Evolutionary conservation across 2,329 filamentous ascomycete genomes (phyloP), one percentile per base, ranked within the genome.

Genomic region (Penicillium sp.): DNA sequence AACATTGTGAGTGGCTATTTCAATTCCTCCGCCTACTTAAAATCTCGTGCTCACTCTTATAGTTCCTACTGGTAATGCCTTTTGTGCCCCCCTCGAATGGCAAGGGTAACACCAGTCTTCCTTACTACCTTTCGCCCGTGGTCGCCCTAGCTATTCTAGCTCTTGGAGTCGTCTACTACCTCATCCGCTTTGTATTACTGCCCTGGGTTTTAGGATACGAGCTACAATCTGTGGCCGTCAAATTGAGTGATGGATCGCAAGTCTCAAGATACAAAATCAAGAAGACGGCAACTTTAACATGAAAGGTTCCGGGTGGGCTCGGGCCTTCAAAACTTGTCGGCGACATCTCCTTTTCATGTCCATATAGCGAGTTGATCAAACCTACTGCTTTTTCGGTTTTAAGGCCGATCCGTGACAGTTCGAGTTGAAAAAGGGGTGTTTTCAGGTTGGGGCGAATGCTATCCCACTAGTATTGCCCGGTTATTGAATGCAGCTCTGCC

Each of bases 41-140:
- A 9, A 0, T 2, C 4, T 17, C 18, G 23, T 18, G 34, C 40
- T 54, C n/a, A 56, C 27, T 34, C 21, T 9, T 18, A 4, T 20
- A 61, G 56, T 61, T 61, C 26, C 51, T 61, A 7, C 40, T 62
- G 4, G 24, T 61, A 2, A 61, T 61, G 60, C 58, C 60, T 3
- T 61, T 62, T 18, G 46, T 62, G 3, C 59, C 59, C 6, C 58
- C 59, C 1, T 21, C 40, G 1, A 34, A 41, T 47, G 46, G 49
- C 3, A 54, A 54, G 21, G 49, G 43, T 4, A 56, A 18, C 9
- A 56, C 54, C 2, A 58, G 52, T 39, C 40, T 61, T 2, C 58
- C 60, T 3, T 62, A 61, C 26, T 61, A 49, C 36, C 43, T 62
- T 4, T 58, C 51, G 12, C 56, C 60, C 2, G 52, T 60, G 2